Evolutionary conservation across 1,139 yeast genomes (phyloP), one percentile per base, ranked within the genome.

Genomic region (Magnusiomyces suaveolens): DNA sequence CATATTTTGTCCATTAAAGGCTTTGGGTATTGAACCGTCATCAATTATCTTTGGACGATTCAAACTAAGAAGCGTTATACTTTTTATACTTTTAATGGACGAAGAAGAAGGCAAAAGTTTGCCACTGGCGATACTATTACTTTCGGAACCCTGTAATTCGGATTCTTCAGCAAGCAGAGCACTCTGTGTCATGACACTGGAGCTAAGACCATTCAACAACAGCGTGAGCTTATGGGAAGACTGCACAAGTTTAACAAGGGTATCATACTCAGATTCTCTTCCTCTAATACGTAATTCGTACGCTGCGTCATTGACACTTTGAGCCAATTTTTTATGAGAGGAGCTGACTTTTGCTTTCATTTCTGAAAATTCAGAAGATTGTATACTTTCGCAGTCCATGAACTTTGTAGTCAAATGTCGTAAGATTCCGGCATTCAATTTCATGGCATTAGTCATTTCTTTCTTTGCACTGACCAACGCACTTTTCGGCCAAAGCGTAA

Each of bases 161-260:
- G 23, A n/a, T 25, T 46, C 48, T 6, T 47, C 50, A 12, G 23
- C 25, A 2, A 47, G 26, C n/a, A 47, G 67, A 39, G 75, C 74
- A 76, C 81, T 75, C 64, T 83, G 86, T 73, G 84, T 83, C 57
- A 82, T 84, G 1, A 82, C 79, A 12, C 90, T 83, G 43, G 84
- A 77, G 58, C 80, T 72, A 59, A 87, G 71, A 0, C 92, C 94
- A 54, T 84, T 85, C 48, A 86, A 66, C 60, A 81, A 83, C 58
- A 80, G 75, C 1, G 79, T 71, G 56, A 87, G 67, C 10, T 78
- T 73, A 49, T 77, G 74, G 6, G 83, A 77, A 0, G 83, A 76
- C 1, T 70, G 69, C 1, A 81, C 84, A 36, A 85, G 67, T 49
- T 75, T 65, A 20, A 67, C 67, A 52, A 81, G 72, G 2, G 77